phyloP scores from a whole-genome alignment of 1,139 yeast species.

The Yamadazyma diospyri region DNA sequence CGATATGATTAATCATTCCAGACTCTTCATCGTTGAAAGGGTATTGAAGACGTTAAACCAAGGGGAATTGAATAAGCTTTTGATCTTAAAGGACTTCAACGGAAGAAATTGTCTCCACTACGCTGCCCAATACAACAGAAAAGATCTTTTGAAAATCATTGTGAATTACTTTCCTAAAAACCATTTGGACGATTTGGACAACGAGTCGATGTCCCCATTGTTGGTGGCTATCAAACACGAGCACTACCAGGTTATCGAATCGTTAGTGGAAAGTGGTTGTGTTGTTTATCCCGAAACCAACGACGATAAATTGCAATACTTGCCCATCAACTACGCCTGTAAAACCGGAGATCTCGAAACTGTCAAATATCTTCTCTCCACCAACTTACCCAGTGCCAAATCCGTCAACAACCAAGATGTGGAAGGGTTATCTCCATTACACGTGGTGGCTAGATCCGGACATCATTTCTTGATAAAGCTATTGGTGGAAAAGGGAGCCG shows the following conservation, averaged over 20 bases:
- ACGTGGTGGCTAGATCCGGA: slow-evolving; percentile 85
- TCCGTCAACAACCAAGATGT: slow-evolving; percentile 61
- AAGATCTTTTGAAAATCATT: slow-evolving; percentile 50
- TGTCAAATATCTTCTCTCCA: slow-evolving; percentile 53
- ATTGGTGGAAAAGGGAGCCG: slow-evolving; percentile 69
- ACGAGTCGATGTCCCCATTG: slow-evolving; percentile 77
- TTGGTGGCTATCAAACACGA: slow-evolving; percentile 73
- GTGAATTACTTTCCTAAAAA: slow-evolving; percentile 34
- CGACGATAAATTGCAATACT: slow-evolving; percentile 54
- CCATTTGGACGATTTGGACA: slow-evolving; percentile 54
- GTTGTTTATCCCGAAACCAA: slow-evolving; percentile 53
- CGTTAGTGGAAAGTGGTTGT: slow-evolving; percentile 45
- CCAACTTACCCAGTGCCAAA: slow-evolving; percentile 15
- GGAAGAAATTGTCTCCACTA: slow-evolving; percentile 88
- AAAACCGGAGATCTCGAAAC: slow-evolving; percentile 75
- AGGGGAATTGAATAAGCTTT: slow-evolving; percentile 20
- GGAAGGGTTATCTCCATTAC: slow-evolving; percentile 85
- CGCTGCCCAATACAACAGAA: slow-evolving; percentile 69
- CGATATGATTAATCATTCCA: slow-evolving; percentile 42
- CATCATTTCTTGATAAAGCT: slow-evolving; percentile 65
- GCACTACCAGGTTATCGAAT: slow-evolving; percentile 51
- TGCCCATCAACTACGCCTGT: slow-evolving; percentile 89
- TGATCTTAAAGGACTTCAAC: slow-evolving; percentile 53
- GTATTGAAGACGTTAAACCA: slow-evolving; percentile 24
- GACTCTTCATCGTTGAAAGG: slow-evolving; percentile 36